Conservation (phyloP, 2,329 filamentous ascomycete genomes). For the Phaeosphaeriaceae sp. region DNA sequence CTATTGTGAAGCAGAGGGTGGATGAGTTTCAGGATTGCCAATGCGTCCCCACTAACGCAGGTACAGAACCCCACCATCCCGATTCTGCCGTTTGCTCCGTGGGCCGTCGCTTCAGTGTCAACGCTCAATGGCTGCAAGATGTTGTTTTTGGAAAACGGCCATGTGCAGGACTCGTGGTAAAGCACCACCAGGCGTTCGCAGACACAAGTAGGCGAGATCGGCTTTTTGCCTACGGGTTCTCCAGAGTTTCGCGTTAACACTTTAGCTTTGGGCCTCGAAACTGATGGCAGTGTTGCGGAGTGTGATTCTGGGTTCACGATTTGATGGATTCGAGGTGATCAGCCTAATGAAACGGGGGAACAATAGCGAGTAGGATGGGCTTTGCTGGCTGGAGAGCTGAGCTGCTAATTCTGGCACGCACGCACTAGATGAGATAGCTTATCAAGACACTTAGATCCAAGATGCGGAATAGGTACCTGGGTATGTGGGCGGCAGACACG, state of each 20-base stretch:
- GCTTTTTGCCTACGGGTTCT: conserved; percentile 7
- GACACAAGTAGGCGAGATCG: conserved; percentile 19
- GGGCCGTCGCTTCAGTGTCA: conserved; percentile 22
- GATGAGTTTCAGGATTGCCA: conserved; percentile 42
- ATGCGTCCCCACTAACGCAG: conserved; percentile 44
- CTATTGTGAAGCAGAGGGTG: conserved; percentile 25
- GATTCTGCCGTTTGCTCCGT: conserved; percentile 44
- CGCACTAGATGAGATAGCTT: no score
- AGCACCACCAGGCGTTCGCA: conserved; percentile 37
- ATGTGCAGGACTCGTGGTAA: conserved; percentile 32
- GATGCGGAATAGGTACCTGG: no score
- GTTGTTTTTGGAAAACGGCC: conserved; percentile 42
- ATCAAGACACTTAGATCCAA: no score
- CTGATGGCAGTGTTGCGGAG: neutral
- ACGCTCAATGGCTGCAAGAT: conserved; percentile 15
- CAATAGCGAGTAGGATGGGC: neutral
- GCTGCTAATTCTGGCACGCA: no score
- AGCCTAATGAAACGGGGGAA: conserved; percentile 2
- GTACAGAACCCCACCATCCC: conserved; percentile 39
- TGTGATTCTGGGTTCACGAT: neutral
- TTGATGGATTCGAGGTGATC: neutral
- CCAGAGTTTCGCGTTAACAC: conserved; percentile 1
- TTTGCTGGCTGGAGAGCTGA: no score
- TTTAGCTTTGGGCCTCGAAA: neutral
- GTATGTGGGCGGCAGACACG: conserved; percentile 10